A percentile compares a stretch with the other conserved stretches of the same genome.
Conservation (phyloP, 2,329 filamentous ascomycete species). For the Leptosphaerulina australis region DNA sequence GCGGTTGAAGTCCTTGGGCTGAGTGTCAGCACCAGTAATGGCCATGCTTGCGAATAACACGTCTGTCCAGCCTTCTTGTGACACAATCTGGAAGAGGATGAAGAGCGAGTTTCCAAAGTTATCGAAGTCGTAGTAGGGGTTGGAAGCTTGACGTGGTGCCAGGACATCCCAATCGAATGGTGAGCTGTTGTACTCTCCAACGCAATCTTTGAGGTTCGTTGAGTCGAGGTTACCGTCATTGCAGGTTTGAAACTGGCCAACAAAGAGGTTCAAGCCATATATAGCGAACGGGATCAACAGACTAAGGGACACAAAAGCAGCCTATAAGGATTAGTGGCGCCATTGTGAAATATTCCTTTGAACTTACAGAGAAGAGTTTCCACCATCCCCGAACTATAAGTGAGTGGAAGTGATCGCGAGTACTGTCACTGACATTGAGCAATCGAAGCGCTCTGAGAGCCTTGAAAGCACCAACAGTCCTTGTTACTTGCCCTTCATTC, state of each 20-base stretch:
- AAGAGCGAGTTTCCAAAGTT: conserved; percentile 93
- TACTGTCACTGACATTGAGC: conserved; percentile 94
- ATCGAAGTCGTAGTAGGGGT: conserved; percentile 90
- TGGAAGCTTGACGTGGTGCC: conserved; percentile 78
- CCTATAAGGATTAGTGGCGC: conserved; percentile 49
- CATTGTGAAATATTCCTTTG: not conserved
- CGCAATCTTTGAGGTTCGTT: conserved; percentile 72
- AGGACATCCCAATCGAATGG: conserved; percentile 87
- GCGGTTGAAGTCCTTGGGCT: conserved; percentile 71
- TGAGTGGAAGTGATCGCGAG: conserved; percentile 94
- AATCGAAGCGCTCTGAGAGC: conserved; percentile 87
- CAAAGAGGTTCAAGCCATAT: conserved; percentile 92
- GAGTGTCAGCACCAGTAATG: conserved; percentile 76
- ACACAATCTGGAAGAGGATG: conserved; percentile 98
- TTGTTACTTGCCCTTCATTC: conserved; percentile 82
- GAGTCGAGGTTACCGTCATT: conserved; percentile 71
- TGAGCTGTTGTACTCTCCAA: conserved; percentile 77
- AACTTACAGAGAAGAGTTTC: conserved; percentile 83
- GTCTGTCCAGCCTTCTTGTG: conserved; percentile 96
- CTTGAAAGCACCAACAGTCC: conserved; percentile 96
- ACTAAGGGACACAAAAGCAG: conserved; percentile 91
- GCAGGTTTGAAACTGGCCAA: conserved; percentile 77
- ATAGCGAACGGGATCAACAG: conserved; percentile 96
- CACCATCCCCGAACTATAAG: conserved; percentile 91
- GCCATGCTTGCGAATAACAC: conserved; percentile 85